A percentile compares a stretch with the other conserved stretches of the same genome.
phyloP scores from a whole-genome alignment of 371 early-diverging fungal genomes.

The Mucor piriformis region DNA sequence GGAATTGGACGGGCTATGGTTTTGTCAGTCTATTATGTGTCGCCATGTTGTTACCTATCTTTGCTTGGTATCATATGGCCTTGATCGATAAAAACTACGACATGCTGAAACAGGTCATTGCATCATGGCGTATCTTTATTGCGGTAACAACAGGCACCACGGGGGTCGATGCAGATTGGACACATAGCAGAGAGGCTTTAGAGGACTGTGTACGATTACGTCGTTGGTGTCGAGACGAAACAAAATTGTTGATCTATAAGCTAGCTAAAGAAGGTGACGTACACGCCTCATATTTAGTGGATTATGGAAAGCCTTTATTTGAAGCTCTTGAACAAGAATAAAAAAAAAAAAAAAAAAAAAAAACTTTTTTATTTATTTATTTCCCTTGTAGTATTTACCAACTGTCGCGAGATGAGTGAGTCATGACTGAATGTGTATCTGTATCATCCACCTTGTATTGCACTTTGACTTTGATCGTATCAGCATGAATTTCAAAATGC shows the following conservation, averaged over 20 bases:
- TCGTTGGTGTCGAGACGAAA: constrained; percentile 40
- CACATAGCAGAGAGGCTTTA: constrained; percentile 33
- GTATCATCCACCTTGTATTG: too few relatives aligned
- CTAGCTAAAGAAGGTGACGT: constrained; percentile 31
- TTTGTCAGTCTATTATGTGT: constrained; percentile 32
- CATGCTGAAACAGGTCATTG: constrained; percentile 45
- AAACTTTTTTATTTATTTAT: not conserved
- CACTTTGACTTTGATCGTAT: too few relatives aligned
- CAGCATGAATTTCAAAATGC: not conserved
- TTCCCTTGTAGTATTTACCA: too few relatives aligned
- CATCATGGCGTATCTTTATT: constrained; percentile 53
- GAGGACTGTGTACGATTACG: constrained; percentile 43
- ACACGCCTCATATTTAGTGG: constrained; percentile 35
- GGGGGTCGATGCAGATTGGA: constrained; percentile 21
- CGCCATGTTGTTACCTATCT: constrained; percentile 39
- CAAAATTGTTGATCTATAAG: constrained; percentile 23
- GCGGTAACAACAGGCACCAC: constrained; percentile 36
- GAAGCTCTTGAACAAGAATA: constrained; percentile 4
- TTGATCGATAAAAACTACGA: constrained; percentile 55
- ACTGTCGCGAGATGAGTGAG: too few relatives aligned
- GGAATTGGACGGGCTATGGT: constrained; percentile 37
- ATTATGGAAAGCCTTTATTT: constrained; percentile 32
- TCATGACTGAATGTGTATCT: too few relatives aligned
- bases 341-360: not conserved
- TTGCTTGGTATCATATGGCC: constrained; percentile 56